Percentiles rank a stretch among this genome's conserved stretches.
Conservation (phyloP, 495 filamentous ascomycete genomes). For the Hyaloscypha bicolor region DNA sequence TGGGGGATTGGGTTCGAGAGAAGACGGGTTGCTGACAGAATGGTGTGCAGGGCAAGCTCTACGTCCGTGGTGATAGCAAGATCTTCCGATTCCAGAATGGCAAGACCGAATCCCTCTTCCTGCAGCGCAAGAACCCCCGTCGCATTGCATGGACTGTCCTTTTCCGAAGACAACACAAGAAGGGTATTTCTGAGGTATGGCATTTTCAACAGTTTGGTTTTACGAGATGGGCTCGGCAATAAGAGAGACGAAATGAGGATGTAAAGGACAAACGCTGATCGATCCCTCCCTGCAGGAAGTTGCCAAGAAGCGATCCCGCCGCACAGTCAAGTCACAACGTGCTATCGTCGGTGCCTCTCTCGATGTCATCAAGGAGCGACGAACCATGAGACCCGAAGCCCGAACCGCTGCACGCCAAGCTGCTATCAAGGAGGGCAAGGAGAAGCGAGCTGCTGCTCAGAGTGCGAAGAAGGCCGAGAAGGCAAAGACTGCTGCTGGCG, state of each 20-base stretch:
- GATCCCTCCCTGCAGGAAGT: slow-evolving; percentile 71
- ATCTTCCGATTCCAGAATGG: slow-evolving; percentile 99
- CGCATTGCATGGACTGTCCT: slow-evolving; percentile 98
- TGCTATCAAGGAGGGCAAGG: slow-evolving; percentile 95
- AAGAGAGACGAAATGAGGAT: background rate
- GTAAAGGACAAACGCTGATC: slow-evolving; percentile 10
- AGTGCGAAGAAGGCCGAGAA: slow-evolving; percentile 98
- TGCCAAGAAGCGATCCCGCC: slow-evolving; percentile 98
- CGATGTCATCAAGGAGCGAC: slow-evolving; percentile 99
- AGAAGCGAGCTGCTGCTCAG: slow-evolving; percentile 86
- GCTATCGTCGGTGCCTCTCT: slow-evolving; percentile 98
- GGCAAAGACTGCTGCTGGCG: slow-evolving; percentile 83
- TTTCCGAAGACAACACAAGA: slow-evolving; percentile 97
- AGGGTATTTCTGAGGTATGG: slow-evolving; percentile 99
- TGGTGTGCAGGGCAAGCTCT: slow-evolving; percentile 85
- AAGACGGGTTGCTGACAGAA: slow-evolving; percentile 34
- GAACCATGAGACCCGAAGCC: slow-evolving; percentile 88
- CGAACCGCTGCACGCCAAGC: slow-evolving; percentile 85
- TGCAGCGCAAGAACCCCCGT: slow-evolving; percentile 99
- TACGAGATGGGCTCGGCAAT: background rate
- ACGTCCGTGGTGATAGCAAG: slow-evolving; percentile 99
- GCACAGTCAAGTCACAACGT: slow-evolving; percentile 97
- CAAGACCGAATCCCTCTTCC: slow-evolving; percentile 99
- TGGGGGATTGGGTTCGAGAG: slow-evolving; percentile 7
- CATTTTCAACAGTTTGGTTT: slow-evolving; percentile 17